These are phyloP conservation scores for Saussurea involucrata DNA, from an alignment of 129 eudicot genomes.

Conservation along the genomic window DNA sequence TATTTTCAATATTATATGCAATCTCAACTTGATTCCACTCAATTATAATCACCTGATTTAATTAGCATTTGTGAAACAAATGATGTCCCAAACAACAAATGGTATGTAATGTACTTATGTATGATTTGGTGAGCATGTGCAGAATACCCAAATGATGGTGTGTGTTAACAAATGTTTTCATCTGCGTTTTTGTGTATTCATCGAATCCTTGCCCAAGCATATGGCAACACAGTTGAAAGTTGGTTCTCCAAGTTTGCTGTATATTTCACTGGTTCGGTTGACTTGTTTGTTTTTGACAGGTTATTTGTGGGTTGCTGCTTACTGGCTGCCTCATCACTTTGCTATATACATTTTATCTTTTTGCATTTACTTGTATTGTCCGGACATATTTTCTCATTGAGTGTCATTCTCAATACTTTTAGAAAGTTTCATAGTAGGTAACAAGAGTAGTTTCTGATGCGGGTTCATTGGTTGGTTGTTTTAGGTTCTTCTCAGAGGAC, in stretches of 20 bases:
- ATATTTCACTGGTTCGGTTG: background rate
- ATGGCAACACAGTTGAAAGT: background rate
- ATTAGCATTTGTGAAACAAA: background rate
- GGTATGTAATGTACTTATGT: background rate
- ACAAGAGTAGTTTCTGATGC: background rate
- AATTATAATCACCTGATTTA: background rate
- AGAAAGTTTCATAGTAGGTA: too few species aligned
- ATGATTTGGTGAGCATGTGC: background rate
- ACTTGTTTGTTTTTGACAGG: background rate
- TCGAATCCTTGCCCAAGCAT: background rate
- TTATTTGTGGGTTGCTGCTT: too few species aligned
- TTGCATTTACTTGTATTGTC: background rate
- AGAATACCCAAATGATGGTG: too few species aligned
- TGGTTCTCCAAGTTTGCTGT: background rate
- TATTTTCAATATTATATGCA: background rate
- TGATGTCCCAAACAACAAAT: background rate
- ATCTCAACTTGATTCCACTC: background rate
- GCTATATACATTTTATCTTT: background rate
- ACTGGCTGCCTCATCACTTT: too few species aligned
- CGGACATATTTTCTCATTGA: background rate
- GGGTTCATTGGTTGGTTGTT: background rate
- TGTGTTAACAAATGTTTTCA: background rate
- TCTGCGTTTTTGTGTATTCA: background rate
- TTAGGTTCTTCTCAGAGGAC: slow-evolving; percentile 63
- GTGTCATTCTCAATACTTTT: background rate